Evolutionary conservation across 192 early-diverging fungal genomes (phyloP), one percentile per base, ranked within the genome.

Genomic region (Linnemannia exigua): DNA sequence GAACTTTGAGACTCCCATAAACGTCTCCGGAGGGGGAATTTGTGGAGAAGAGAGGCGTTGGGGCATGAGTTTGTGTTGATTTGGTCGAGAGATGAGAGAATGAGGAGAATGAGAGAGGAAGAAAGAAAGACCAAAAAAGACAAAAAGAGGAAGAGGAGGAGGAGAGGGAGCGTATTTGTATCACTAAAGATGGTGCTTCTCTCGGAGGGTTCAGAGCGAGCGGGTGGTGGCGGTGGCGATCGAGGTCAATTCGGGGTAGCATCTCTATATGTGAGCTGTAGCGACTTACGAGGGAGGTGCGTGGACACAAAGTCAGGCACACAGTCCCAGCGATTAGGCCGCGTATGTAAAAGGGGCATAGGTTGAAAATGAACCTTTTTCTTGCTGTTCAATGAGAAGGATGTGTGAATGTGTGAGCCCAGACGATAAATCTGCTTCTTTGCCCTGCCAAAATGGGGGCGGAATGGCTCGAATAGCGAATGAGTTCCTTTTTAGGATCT

Each of bases 1-100:
- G 41, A 52, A 83, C 11, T 38, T 61, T n/a, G 52, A 35, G 36
- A 74, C 47, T 47, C 75, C 80, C 80, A 82, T 82, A 25, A 36
- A 6, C 36, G 25, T 50, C 63, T 19, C 61, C 20, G 35, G 35
- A 25, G 41, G 61, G 2, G 11, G 37, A 58, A 58, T 52, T 37
- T n/a, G 17, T 9, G 63, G 15, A 46, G 19, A 46, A 22, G 48
- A 15, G n/a, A n/a, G n/a, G n/a, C n/a, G n/a, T n/a, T n/a, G n/a
- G 44, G 12, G 17, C 37, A 69, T 38, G 67, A 69, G 67, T n/a
- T 63, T 63, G 25, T 58, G 20, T 20, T 58, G n/a, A 15, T 25
- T 9, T 28, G 58, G 28, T 63, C 22, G 70, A 28, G 67, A 70
- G 25, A 51, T 17, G 33, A 44, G n/a, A 28, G 35, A 33, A 68